These are phyloP conservation scores for Lyophyllum semitale DNA, from an alignment of 768 basidiomycete genomes.

Conservation along the genomic window DNA sequence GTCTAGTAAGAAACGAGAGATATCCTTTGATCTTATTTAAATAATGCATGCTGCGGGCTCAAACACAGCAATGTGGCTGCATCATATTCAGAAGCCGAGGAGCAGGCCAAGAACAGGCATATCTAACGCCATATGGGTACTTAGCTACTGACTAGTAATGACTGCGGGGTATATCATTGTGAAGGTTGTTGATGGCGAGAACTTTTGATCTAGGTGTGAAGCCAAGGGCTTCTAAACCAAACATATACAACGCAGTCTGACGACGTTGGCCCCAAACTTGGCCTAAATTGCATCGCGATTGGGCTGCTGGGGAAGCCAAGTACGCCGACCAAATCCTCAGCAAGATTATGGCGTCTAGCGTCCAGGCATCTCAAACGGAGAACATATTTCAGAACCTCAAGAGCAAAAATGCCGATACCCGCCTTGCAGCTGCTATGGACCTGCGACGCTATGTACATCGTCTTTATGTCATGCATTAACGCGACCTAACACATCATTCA, in stretches of 20 bases:
- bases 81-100: background rate
- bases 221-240: conserved; percentile 3
- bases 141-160: too few relatives aligned
- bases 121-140: background rate
- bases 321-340: background rate
- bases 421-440: conserved; percentile 69
- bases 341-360: conserved; percentile 60
- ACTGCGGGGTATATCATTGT: background rate
- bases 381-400: conserved; percentile 70
- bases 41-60: too few relatives aligned
- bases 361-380: conserved; percentile 59
- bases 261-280: background rate
- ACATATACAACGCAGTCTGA: background rate
- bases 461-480: conserved; percentile 2
- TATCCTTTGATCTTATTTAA: background rate
- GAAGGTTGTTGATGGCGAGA: background rate
- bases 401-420: conserved; percentile 62
- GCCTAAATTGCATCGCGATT: background rate
- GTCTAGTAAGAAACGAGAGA: background rate
- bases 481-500: conserved; percentile 27
- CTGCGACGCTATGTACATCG: conserved; percentile 71
- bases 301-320: background rate
- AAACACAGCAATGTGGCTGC: too few relatives aligned
- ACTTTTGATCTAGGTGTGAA: too few relatives aligned
- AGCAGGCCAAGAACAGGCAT: background rate